Percentiles rank a stretch among this genome's conserved stretches.
Evolutionary conservation across 345 rosid genomes (phyloP).

Genomic region (Euphorbia tirucalli): DNA sequence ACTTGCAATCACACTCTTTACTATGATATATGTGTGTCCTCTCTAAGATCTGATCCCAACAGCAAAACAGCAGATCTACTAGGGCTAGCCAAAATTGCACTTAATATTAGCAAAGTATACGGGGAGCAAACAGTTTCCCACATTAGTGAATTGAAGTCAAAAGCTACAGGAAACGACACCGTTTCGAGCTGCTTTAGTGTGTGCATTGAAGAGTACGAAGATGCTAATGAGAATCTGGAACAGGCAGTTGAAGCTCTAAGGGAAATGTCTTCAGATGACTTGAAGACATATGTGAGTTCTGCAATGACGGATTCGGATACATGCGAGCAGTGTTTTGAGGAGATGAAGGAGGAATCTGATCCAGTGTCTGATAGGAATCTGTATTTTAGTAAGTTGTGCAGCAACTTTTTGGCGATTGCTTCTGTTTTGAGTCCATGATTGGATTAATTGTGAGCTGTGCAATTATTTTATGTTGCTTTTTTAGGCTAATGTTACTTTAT

Average conservation of each 20-base stretch:
- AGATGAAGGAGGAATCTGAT: not conserved
- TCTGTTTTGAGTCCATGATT: slow-evolving; percentile 12
- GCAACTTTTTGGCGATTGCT: slow-evolving; percentile 21
- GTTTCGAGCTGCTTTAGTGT: slow-evolving; percentile 13
- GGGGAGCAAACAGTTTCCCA: slow-evolving; percentile 15
- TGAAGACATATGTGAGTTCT: slow-evolving; percentile 20
- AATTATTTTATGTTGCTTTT: too few relatives aligned
- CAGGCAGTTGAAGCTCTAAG: slow-evolving; percentile 18
- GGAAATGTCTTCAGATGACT: not conserved
- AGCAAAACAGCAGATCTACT: slow-evolving; percentile 23
- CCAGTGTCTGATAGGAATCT: slow-evolving; percentile 12
- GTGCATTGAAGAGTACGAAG: slow-evolving; percentile 12
- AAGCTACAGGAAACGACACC: not conserved
- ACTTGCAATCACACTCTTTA: slow-evolving; percentile 24
- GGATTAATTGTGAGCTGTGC: too few relatives aligned
- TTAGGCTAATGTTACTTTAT: too few relatives aligned
- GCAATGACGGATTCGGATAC: slow-evolving; percentile 33
- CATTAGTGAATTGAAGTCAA: slow-evolving; percentile 7
- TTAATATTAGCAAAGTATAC: slow-evolving; percentile 9
- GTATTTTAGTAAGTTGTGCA: slow-evolving; percentile 20
- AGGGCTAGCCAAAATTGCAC: slow-evolving; percentile 25
- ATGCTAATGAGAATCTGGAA: slow-evolving; percentile 17
- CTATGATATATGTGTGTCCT: slow-evolving; percentile 15
- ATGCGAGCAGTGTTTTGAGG: slow-evolving; percentile 23
- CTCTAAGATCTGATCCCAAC: slow-evolving; percentile 28